Evolutionary conservation across 2,329 filamentous ascomycete genomes (phyloP).

Genomic region (Fusarium chaquense): DNA sequence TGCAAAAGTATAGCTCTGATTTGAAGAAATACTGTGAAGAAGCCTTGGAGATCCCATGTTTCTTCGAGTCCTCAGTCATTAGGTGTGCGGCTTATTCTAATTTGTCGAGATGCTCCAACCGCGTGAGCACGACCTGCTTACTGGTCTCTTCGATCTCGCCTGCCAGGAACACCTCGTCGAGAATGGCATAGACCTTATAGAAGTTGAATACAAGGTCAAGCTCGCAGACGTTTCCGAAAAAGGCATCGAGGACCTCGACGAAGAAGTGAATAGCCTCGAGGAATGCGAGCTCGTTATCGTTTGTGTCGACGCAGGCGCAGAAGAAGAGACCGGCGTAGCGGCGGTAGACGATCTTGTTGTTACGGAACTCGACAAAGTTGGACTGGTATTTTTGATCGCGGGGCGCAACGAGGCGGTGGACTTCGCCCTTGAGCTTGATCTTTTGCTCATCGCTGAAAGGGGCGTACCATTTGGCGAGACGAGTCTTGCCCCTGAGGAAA

Average conservation of each 20-base stretch:
- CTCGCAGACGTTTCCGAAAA: conserved; percentile 99
- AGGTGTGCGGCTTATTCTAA: conserved; percentile 72
- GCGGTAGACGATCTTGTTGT: conserved; percentile 97
- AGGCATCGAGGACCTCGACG: conserved; percentile 97
- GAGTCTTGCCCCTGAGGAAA: conserved; percentile 86
- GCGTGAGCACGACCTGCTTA: conserved; percentile 95
- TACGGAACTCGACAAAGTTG: conserved; percentile 97
- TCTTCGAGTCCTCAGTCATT: background rate
- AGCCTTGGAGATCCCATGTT: background rate
- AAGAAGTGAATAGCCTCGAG: conserved; percentile 99
- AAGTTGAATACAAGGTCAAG: conserved; percentile 89
- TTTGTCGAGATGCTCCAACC: conserved; percentile 96
- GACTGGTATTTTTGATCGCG: conserved; percentile 99
- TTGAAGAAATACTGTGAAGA: background rate
- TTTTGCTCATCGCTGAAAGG: conserved; percentile 99
- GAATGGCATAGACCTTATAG: conserved; percentile 94
- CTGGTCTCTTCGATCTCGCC: conserved; percentile 99
- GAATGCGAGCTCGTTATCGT: conserved; percentile 97
- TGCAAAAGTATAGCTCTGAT: background rate
- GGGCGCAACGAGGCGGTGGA: conserved; percentile 96
- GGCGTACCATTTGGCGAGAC: conserved; percentile 98
- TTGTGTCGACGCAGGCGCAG: conserved; percentile 98
- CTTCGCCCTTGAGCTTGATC: conserved; percentile 98
- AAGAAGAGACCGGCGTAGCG: conserved; percentile 99
- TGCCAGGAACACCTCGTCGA: conserved; percentile 97